Evolutionary conservation across 306 rosid genomes (phyloP), one percentile per base, ranked within the genome.

Genomic region (Cucumis cinereus): DNA sequence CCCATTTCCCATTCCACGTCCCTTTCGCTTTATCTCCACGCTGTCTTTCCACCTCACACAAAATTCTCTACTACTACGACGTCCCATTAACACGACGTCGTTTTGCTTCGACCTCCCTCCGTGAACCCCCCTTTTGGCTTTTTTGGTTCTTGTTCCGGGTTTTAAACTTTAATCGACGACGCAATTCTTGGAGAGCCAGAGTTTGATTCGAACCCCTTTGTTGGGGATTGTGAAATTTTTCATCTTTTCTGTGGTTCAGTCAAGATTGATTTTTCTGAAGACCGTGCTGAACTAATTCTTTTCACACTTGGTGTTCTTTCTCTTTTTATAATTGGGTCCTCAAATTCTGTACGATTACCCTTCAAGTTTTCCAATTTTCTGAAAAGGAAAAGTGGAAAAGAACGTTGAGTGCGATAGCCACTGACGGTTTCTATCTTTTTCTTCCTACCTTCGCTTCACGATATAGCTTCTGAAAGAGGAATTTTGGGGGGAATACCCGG

Each of bases 391-490:
- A 45, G 53, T 11, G 75, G 35, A 43, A 61, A 10, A 22, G 13
- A 26, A 28, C 55, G 24, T 7, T 24, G 30, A 5, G 33, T 33
- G 62, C 28, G 54, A 9, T 23, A 77, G 35, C 82, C 7, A 75
- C 72, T 47, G 67, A 72, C 71, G 22, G 71, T 64, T 64, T 36
- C 38, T 64, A 19, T 16, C 47, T 59, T 82, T 58, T 33, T 72
- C 10, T 62, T 30, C 67, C 70, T 77, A n/a, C 28, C 24, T 67
- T 43, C 55, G 13, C 23, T 26, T 12, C 40, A 64, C 77, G 79
- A 80, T 66, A 77, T 47, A 55, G 82, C 19, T 62, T 50, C 45
- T 53, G 23, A 23, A 19, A 19, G 57, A n/a, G 57, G 23, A 53
- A 0, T 53, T 53, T 53, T 53, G 19, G 57, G 57, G 22, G 10